Conservation (phyloP, 768 basidiomycete genomes). For the Lentinula lateritia region DNA sequence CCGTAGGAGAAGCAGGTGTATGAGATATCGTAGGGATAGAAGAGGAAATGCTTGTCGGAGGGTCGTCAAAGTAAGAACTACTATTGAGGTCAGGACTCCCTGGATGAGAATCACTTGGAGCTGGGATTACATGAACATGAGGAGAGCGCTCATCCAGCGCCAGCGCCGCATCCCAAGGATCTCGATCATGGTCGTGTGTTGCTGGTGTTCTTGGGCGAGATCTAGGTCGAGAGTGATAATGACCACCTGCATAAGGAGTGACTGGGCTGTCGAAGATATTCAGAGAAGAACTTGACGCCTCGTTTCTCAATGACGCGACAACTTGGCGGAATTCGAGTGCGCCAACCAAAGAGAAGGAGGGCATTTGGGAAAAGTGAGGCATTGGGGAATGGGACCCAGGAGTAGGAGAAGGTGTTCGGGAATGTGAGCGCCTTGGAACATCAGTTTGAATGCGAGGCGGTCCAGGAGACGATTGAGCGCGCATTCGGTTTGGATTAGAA, state of each 20-base stretch:
- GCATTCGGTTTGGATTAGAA: slow-evolving; percentile 28
- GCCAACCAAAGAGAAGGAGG: slow-evolving; percentile 87
- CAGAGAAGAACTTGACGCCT: slow-evolving; percentile 56
- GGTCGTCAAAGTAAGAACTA: slow-evolving; percentile 12
- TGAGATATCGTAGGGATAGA: slow-evolving; percentile 52
- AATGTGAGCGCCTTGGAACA: slow-evolving; percentile 35
- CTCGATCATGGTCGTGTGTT: slow-evolving; percentile 24
- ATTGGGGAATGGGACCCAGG: slow-evolving; percentile 8
- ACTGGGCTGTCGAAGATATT: slow-evolving; percentile 59
- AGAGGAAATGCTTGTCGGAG: slow-evolving; percentile 12
- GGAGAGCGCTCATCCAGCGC: slow-evolving; percentile 41
- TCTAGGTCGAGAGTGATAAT: slow-evolving; percentile 47
- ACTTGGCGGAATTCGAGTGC: slow-evolving; percentile 95
- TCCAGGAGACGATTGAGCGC: slow-evolving; percentile 21
- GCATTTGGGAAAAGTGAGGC: slow-evolving; percentile 45
- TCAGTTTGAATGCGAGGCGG: slow-evolving; percentile 22
- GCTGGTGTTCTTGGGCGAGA: slow-evolving; percentile 25
- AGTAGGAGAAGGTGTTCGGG: slow-evolving; percentile 48
- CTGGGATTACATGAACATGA: slow-evolving; percentile 23
- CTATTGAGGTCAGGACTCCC: slow-evolving; percentile 5
- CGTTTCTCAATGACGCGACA: slow-evolving; percentile 69
- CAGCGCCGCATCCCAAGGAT: slow-evolving; percentile 48
- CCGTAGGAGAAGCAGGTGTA: slow-evolving; percentile 47
- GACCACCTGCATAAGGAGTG: slow-evolving; percentile 72
- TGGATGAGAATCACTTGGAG: slow-evolving; percentile 17